Evolutionary conservation across 352 stramenopile species (phyloP).

Genomic region (Phytophthora colocasiae): DNA sequence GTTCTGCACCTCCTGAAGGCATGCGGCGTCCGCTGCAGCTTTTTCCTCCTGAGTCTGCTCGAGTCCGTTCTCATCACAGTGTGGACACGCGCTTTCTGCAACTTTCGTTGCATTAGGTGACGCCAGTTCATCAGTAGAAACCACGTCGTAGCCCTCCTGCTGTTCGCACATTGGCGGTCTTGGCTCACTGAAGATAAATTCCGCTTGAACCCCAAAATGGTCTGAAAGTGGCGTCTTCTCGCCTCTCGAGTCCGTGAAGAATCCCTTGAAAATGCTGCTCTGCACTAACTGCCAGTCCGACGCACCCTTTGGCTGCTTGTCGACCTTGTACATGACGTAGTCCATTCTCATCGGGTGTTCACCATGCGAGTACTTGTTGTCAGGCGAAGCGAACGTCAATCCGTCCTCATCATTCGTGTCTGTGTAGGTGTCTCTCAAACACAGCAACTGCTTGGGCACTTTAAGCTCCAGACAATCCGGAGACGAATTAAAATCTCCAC

Average conservation of each 20-base stretch:
- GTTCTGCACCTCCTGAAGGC: conserved; percentile 57
- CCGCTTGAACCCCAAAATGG: conserved; percentile 78
- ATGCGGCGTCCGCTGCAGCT: conserved; percentile 28
- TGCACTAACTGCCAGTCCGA: conserved; percentile 56
- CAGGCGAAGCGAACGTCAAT: conserved; percentile 74
- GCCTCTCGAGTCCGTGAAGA: conserved; percentile 70
- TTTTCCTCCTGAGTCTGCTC: conserved; percentile 34
- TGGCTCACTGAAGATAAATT: conserved; percentile 61
- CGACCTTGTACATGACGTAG: conserved; percentile 81
- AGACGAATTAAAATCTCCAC: conserved; percentile 86
- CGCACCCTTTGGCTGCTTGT: conserved; percentile 12
- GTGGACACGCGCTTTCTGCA: conserved; percentile 39
- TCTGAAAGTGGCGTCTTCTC: conserved; percentile 77
- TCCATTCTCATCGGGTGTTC: conserved; percentile 89
- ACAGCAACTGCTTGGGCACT: conserved; percentile 57
- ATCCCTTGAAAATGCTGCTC: conserved; percentile 81
- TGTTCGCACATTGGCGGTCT: conserved; percentile 48
- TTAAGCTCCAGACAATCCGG: conserved; percentile 75
- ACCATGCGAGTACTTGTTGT: conserved; percentile 85
- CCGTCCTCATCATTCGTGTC: conserved; percentile 73
- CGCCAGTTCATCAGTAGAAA: conserved; percentile 26
- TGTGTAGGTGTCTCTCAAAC: conserved; percentile 72
- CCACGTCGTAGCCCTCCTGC: conserved; percentile 31
- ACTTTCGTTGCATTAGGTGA: conserved; percentile 18
- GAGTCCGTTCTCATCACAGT: conserved; percentile 51